These are phyloP conservation scores for Huiozyma naganishii DNA, from an alignment of 805 yeast genomes.

Conservation along the genomic window DNA sequence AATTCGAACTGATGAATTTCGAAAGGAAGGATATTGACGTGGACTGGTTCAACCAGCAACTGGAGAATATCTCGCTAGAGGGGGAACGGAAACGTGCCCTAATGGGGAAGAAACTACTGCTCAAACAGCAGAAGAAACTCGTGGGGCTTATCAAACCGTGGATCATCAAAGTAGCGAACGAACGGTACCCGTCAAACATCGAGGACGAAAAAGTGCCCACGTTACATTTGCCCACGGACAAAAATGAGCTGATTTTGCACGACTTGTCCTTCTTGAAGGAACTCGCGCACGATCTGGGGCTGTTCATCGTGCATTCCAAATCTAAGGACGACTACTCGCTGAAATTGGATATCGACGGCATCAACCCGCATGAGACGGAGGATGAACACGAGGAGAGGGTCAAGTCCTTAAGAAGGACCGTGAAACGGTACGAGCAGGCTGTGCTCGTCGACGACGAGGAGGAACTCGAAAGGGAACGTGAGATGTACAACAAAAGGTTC, in stretches of 20 bases:
- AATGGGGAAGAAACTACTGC: constrained; percentile 50
- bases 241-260: constrained; percentile 27
- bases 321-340: constrained; percentile 46
- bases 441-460: constrained; percentile 47
- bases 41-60: constrained; percentile 82
- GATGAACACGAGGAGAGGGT: constrained; percentile 52
- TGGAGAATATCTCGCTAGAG: constrained; percentile 64
- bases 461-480: constrained; percentile 38
- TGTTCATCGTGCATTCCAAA: constrained; percentile 54
- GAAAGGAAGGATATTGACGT: constrained; percentile 76
- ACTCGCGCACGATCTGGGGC: constrained; percentile 56
- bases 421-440: constrained; percentile 59
- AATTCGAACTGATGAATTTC: constrained; percentile 76
- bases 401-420: constrained; percentile 37
- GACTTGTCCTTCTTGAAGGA: constrained; percentile 52
- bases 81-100: constrained; percentile 62
- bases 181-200: constrained; percentile 22
- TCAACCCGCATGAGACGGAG: constrained; percentile 53
- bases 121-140: constrained; percentile 66
- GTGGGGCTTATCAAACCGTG: constrained; percentile 47
- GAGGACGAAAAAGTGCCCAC: constrained; percentile 38
- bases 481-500: constrained; percentile 64
- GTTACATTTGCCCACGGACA: constrained; percentile 26
- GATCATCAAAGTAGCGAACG: constrained; percentile 29
- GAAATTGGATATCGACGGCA: constrained; percentile 62